Evolutionary conservation across 2,329 filamentous ascomycete genomes (phyloP).

Genomic region (Ophiocordyceps australis): DNA sequence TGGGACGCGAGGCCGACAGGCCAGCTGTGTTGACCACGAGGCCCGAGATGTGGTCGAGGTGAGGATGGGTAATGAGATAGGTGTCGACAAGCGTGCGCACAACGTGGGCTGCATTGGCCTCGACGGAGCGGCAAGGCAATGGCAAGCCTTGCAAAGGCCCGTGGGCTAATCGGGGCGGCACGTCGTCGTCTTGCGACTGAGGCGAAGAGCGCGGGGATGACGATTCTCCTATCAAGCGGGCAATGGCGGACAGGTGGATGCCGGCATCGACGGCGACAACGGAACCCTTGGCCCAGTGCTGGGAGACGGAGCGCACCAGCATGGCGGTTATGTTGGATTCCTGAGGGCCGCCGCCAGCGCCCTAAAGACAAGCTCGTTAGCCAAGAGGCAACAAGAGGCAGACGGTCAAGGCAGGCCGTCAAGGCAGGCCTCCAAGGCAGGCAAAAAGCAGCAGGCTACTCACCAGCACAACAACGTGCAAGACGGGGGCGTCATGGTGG

Average conservation of each 20-base stretch:
- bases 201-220: no score
- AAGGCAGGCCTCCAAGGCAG: not conserved
- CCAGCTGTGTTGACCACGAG: slow-evolving; percentile 89
- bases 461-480: slow-evolving; percentile 65
- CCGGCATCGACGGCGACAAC: slow-evolving; percentile 88
- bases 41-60: slow-evolving; percentile 83
- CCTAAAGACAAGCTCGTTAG: slow-evolving; percentile 37
- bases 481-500: slow-evolving; percentile 23
- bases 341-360: slow-evolving; percentile 72
- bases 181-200: slow-evolving; percentile 8
- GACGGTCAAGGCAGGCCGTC: not conserved
- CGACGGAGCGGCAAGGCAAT: slow-evolving; percentile 45
- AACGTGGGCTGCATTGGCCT: slow-evolving; percentile 67
- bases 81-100: slow-evolving; percentile 67
- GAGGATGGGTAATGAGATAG: slow-evolving; percentile 90
- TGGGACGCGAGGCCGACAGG: slow-evolving; percentile 62
- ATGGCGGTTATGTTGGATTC: slow-evolving; percentile 85
- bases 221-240: slow-evolving; percentile 51
- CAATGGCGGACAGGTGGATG: slow-evolving; percentile 72
- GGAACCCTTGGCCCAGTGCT: slow-evolving; percentile 67
- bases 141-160: slow-evolving; percentile 71
- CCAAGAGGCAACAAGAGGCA: not conserved
- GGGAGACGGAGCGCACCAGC: slow-evolving; percentile 63
- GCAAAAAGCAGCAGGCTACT: no score
- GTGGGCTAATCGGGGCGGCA: slow-evolving; percentile 34